Evolutionary conservation across 371 early-diverging fungal species (phyloP).

Genomic region (Haplosporangium sp.): DNA sequence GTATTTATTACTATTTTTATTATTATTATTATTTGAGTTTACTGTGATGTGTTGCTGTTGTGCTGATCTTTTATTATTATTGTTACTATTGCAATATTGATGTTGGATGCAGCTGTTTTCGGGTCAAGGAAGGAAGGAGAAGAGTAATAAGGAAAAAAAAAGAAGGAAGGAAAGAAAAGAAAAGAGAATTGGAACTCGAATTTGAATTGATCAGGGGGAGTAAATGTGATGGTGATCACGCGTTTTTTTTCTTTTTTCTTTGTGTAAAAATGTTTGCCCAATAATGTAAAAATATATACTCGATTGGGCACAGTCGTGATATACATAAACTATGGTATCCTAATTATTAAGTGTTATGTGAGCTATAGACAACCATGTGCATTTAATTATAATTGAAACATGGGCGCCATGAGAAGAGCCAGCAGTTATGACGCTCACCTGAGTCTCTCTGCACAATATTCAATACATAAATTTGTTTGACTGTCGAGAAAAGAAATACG

Average conservation of each 20-base stretch:
- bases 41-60: not conserved
- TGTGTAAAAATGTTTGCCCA: too few relatives aligned
- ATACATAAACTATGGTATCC: too few relatives aligned
- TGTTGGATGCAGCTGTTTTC: not conserved
- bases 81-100: not conserved
- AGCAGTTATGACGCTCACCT: too few relatives aligned
- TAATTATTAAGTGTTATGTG: too few relatives aligned
- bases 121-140: not conserved
- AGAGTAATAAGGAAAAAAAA: not conserved
- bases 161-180: not conserved
- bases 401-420: too few relatives aligned
- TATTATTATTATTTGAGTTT: not conserved
- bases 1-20: constrained; percentile 3
- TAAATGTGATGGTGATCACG: not conserved
- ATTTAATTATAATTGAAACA: too few relatives aligned
- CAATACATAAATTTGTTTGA: too few relatives aligned
- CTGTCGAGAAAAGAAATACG: too few relatives aligned
- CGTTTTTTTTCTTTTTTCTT: not conserved
- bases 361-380: too few relatives aligned
- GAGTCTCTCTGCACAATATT: too few relatives aligned
- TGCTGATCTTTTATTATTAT: not conserved
- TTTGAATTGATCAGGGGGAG: not conserved
- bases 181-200: not conserved
- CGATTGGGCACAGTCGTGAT: too few relatives aligned
- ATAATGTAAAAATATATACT: too few relatives aligned